Percentiles rank a stretch among this genome's conserved stretches.
These are phyloP conservation scores for Kodamaea alishanica DNA, from an alignment of 1,139 yeast species.

Conservation along the genomic window DNA sequence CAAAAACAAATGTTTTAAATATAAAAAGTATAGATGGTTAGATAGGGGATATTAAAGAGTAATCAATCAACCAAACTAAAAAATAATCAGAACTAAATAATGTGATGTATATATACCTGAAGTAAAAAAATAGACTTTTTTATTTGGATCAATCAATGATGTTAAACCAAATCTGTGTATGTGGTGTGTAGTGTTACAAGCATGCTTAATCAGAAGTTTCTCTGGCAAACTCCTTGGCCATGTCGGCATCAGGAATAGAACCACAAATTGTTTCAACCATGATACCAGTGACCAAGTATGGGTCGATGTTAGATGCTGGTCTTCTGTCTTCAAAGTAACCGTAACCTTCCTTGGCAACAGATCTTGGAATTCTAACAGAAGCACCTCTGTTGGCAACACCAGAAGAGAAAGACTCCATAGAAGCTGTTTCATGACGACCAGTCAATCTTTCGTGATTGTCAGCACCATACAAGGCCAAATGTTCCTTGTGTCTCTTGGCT, in stretches of 20 bases:
- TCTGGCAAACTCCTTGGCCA: conserved; percentile 84
- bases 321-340: conserved; percentile 99
- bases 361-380: conserved; percentile 96
- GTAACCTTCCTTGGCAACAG: conserved; percentile 95
- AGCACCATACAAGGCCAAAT: conserved; percentile 89
- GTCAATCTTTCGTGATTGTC: conserved; percentile 95
- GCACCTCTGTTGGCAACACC: conserved; percentile 99
- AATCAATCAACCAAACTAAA: conserved; percentile 1
- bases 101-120: conserved; percentile 1
- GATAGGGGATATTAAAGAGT: background rate
- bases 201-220: conserved; percentile 42
- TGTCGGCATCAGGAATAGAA: conserved; percentile 92
- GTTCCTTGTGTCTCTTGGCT: conserved; percentile 95
- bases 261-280: conserved; percentile 97
- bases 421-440: conserved; percentile 98
- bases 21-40: background rate
- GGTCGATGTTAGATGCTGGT: conserved; percentile 99
- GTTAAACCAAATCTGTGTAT: background rate
- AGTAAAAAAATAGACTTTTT: background rate
- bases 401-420: conserved; percentile 81
- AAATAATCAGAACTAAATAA: conserved; percentile 6
- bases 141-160: background rate
- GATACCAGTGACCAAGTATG: conserved; percentile 96
- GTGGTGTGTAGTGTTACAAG: background rate
- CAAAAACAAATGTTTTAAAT: background rate